Evolutionary conservation across 495 filamentous ascomycete genomes (phyloP), one percentile per base, ranked within the genome.

Genomic region (Annulohypoxylon moriforme): DNA sequence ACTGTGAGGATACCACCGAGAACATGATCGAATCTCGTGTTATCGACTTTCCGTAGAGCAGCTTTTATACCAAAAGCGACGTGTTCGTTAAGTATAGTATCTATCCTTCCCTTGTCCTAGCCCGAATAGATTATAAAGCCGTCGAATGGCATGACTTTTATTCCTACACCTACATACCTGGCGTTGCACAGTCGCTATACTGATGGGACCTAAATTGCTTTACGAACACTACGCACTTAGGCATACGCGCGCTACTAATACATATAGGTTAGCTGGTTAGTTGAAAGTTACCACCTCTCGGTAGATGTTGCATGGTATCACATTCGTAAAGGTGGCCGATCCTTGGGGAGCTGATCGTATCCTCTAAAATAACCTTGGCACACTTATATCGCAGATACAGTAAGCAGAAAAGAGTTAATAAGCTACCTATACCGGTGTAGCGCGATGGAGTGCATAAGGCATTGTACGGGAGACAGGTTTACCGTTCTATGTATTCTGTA

Each of bases 401-500:
- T 73, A 73, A 73, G 71, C 71, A 73, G 40, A 62, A 67, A 73
- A 65, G 46, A 33, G 61, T 65, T 69, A 65, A 73, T 47, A 69
- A 50, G 31, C 57, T 69, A 66, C 71, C 57, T 52, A 58, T 44
- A 44, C 62, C 4, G 47, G 29, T 4, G 31, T 49, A 66, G 53
- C 38, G 63, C 27, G 2, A 34, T 55, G 29, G 27, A 34, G 27
- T 55, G 50, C 27, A 55, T 55, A 20, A 34, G 50, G 50, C 50
- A 55, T 61, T 18, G 46, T 34, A 27, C 52, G 53, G 38, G 50
- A 53, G 52, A 27, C 16, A 56, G 34, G 27, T 59, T 59, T 60
- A 47, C n/a, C 14, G 38, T 47, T 49, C 22, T 60, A 20, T 27
- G 46, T 50, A 3, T 25, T 52, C 22, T 55, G 50, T 55, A 55